These are phyloP conservation scores for Boletellus sp. DNA, from an alignment of 768 basidiomycete genomes.

Conservation along the genomic window DNA sequence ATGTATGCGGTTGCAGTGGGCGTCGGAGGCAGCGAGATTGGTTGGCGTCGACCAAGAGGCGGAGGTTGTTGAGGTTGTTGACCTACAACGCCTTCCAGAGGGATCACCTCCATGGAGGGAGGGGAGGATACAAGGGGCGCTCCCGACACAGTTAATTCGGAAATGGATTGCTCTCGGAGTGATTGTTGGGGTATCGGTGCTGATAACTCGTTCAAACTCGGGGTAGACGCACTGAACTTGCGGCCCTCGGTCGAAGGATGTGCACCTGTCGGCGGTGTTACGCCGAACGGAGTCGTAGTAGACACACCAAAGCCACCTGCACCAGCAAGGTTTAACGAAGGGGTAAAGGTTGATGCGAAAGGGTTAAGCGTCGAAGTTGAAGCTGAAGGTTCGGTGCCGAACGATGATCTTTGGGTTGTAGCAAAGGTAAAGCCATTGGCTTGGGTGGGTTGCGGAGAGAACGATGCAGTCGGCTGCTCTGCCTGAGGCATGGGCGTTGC, in stretches of 20 bases:
- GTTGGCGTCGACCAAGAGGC: constrained; percentile 25
- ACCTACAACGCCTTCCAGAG: constrained; percentile 2
- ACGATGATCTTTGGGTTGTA: background rate
- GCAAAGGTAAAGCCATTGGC: background rate
- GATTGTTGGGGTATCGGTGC: background rate
- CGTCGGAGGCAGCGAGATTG: constrained; percentile 34
- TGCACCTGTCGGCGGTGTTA: background rate
- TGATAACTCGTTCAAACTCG: background rate
- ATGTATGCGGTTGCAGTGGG: constrained; percentile 23
- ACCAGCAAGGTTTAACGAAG: background rate
- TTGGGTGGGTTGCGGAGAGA: constrained; percentile 1
- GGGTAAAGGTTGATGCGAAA: constrained; percentile 17
- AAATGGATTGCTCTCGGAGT: background rate
- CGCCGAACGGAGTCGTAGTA: background rate
- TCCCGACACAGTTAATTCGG: background rate
- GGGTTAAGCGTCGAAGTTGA: constrained; percentile 15
- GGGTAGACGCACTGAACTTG: background rate
- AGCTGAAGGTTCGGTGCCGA: constrained; percentile 3
- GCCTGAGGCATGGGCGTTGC: background rate
- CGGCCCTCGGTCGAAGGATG: background rate
- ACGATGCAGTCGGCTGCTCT: background rate
- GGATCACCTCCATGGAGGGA: constrained; percentile 9
- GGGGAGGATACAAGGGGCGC: constrained; percentile 13
- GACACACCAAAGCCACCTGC: background rate
- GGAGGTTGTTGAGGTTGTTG: constrained; percentile 26